These are phyloP conservation scores for Combretum micranthum DNA, from an alignment of 345 rosid genomes.

Conservation along the genomic window DNA sequence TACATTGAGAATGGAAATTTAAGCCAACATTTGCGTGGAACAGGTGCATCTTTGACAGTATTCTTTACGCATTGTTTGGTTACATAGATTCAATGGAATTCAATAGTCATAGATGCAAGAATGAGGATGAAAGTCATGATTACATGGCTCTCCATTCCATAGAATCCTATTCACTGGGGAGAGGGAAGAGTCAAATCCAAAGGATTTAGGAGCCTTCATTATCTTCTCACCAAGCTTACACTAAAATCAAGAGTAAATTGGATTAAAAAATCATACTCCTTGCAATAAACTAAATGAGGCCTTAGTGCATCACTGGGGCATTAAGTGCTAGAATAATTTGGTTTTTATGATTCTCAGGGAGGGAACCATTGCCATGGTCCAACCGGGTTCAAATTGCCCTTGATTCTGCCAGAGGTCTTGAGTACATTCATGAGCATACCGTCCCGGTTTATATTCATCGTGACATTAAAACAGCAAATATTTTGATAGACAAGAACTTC, in stretches of 20 bases:
- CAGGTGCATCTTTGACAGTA: conserved; percentile 38
- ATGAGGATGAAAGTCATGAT: too few species aligned
- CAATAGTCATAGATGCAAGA: too few species aligned
- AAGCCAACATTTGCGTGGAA: conserved; percentile 83
- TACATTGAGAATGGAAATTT: conserved; percentile 90
- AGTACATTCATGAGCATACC: conserved; percentile 94
- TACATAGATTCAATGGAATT: too few species aligned
- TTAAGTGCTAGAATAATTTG: background rate
- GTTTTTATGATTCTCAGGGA: conserved; percentile 35
- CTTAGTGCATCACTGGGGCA: too few species aligned
- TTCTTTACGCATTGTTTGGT: background rate
- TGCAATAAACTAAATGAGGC: too few species aligned
- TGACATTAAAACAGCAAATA: conserved; percentile 93
- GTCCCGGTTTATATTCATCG: conserved; percentile 98
- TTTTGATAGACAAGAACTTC: conserved; percentile 79
- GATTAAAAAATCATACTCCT: background rate
- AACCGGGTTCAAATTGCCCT: conserved; percentile 89
- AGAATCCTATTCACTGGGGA: too few species aligned
- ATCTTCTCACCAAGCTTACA: too few species aligned
- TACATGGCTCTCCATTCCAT: too few species aligned
- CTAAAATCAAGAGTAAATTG: too few species aligned
- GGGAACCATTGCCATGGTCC: conserved; percentile 76
- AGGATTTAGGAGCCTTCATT: too few species aligned
- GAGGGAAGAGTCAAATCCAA: too few species aligned
- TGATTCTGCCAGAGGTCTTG: conserved; percentile 99